Percentiles rank a stretch among this genome's conserved stretches.
Evolutionary conservation across 1,284 basidiomycete species (phyloP).

Genomic region (Rhizoctonia solani): DNA sequence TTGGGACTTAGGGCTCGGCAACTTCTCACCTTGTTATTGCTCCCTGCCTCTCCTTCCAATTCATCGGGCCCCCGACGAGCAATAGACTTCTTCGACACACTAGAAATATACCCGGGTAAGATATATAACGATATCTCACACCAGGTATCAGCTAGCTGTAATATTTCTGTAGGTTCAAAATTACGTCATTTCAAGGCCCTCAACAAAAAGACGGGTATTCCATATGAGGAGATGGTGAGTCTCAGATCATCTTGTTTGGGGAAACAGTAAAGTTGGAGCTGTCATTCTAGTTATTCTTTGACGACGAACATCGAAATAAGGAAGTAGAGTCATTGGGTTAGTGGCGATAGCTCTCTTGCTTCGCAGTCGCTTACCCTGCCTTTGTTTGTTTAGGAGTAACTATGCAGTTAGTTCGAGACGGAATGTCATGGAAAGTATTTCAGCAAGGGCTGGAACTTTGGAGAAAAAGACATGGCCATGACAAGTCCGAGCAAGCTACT

Average conservation of each 20-base stretch:
- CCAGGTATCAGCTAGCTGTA: too few relatives aligned
- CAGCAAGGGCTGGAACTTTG: constrained; percentile 65
- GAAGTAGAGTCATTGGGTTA: constrained; percentile 74
- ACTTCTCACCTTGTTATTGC: constrained; percentile 68
- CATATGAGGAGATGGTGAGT: constrained; percentile 86
- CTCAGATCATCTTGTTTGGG: constrained; percentile 39
- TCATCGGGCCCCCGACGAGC: constrained; percentile 55
- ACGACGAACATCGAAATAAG: constrained; percentile 76
- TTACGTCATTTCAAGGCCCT: constrained; percentile 77
- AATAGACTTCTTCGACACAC: constrained; percentile 72
- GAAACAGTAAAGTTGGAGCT: too few relatives aligned
- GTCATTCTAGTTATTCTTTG: constrained; percentile 86
- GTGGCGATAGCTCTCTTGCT: constrained; percentile 29
- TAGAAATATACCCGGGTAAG: constrained; percentile 82
- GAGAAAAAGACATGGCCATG: constrained; percentile 45
- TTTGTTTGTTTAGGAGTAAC: constrained; percentile 70
- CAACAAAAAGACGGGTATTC: constrained; percentile 76
- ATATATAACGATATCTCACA: too few relatives aligned
- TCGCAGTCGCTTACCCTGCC: constrained; percentile 4
- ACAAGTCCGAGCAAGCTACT: neutral
- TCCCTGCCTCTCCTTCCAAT: constrained; percentile 53
- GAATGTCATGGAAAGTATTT: constrained; percentile 59
- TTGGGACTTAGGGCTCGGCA: constrained; percentile 63
- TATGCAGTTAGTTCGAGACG: constrained; percentile 61
- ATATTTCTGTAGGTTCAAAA: constrained; percentile 64